These are phyloP conservation scores for Naegleria gruberi DNA, from an alignment of 208 protist genomes.

Conservation along the genomic window DNA sequence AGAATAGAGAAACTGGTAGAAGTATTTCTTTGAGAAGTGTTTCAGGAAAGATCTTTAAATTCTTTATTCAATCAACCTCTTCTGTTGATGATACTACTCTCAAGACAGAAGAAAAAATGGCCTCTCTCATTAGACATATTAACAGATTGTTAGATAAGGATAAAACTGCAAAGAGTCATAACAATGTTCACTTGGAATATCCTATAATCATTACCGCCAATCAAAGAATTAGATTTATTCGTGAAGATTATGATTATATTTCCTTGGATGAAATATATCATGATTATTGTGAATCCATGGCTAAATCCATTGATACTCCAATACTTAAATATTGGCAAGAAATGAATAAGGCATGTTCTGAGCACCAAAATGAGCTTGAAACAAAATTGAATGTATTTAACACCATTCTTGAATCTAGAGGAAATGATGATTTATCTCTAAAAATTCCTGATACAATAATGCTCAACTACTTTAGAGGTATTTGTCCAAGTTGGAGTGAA, in stretches of 20 bases:
- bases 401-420: not conserved
- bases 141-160: slow-evolving; percentile 14
- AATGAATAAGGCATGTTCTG: not conserved
- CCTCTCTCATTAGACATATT: not conserved
- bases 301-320: not conserved
- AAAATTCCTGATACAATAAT: not conserved
- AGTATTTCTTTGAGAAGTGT: not conserved
- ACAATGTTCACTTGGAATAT: not conserved
- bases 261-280: not conserved
- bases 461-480: not conserved
- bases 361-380: not conserved
- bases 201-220: not conserved
- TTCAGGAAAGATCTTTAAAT: not conserved
- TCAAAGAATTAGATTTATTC: slow-evolving; percentile 7
- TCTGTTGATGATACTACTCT: not conserved
- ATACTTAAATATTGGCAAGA: not conserved
- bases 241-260: not conserved
- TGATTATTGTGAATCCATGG: not conserved
- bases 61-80: not conserved
- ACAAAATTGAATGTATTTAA: not conserved
- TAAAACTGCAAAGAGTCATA: not conserved
- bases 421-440: not conserved
- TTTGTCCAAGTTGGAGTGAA: not conserved
- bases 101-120: not conserved
- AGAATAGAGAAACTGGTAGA: not conserved